Base-by-base conservation (phyloP, 148 eudicot genomes). In the Amaranthus palmeri region DNA sequence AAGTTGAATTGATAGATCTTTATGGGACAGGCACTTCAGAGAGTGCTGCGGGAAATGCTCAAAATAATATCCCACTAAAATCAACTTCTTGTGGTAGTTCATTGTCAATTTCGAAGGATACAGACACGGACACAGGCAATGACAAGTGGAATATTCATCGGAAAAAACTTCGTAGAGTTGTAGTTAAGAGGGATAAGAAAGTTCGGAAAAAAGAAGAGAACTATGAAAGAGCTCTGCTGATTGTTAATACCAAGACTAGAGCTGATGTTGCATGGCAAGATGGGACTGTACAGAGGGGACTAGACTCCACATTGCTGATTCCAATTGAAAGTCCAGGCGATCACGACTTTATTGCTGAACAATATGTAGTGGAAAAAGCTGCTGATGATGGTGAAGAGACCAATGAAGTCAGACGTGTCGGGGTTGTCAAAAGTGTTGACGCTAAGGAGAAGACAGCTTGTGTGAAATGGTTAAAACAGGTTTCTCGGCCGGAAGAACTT, bases 251-350 rank as follows among this genome's bases (percentile, higher is more conserved):
- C 13, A 86, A 74, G 72, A 86, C 99, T 65, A 86, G 69, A 72
- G 86, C 88, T 62, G 88, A 92, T 77, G 97, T 96, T 74, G 89
- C 86, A 45, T 96, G 97, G 99, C 99, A 96, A 70, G 97, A 96
- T 85, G 99, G 99, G 67, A 88, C 80, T 14, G 79, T 77, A 67
- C 81, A 77, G 74, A 76, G 55, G 47, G 86, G 81, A 51, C 61
- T 92, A 69, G 81, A 81, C 62, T 92, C 99, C 45, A 79, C 88
- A 12, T 61, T 77, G 80, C 72, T 96, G 79, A 92, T 96, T 80
- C 93, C 99, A 12, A 77, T 92, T 54, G 97, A 96, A 66, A 92
- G 85, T 72, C 99, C 99, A 42, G 96, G 97, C 55, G 97, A 96
- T 85, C 97, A 96, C 76, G 99, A 96, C 63, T 96, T 96, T 83